Evolutionary conservation across 352 stramenopile species (phyloP).

Genomic region (Pythium phragmiticola): DNA sequence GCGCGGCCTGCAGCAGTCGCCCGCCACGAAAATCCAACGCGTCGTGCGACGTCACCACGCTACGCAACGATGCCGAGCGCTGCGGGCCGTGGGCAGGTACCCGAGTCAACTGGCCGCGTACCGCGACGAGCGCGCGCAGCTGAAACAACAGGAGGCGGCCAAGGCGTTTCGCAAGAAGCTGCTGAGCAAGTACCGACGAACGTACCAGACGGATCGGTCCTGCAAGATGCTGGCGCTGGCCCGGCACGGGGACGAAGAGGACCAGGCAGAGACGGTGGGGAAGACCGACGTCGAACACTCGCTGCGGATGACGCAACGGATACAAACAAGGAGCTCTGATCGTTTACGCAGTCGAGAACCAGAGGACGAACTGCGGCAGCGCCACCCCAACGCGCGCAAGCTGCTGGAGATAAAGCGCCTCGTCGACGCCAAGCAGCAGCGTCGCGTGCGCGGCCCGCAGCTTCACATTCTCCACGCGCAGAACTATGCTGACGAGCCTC

Average conservation of each 20-base stretch:
- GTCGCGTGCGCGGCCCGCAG: slow-evolving; percentile 31
- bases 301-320: neutral
- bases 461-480: slow-evolving; percentile 54
- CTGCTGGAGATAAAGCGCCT: slow-evolving; percentile 27
- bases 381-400: slow-evolving; percentile 20
- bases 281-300: slow-evolving; percentile 10
- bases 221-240: slow-evolving; percentile 47
- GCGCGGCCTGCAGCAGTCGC: slow-evolving; percentile 56
- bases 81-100: slow-evolving; percentile 47
- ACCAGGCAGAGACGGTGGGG: neutral
- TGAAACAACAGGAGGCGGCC: slow-evolving; percentile 28
- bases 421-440: slow-evolving; percentile 13
- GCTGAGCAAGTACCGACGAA: slow-evolving; percentile 54
- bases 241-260: slow-evolving; percentile 4
- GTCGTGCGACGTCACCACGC: slow-evolving; percentile 49
- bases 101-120: slow-evolving; percentile 44
- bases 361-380: neutral
- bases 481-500: slow-evolving; percentile 1
- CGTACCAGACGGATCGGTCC: slow-evolving; percentile 51
- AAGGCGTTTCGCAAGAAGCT: slow-evolving; percentile 45
- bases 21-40: slow-evolving; percentile 70
- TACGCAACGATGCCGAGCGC: slow-evolving; percentile 27
- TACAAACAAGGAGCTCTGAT: neutral
- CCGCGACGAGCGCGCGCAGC: slow-evolving; percentile 28
- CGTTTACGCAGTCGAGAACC: neutral